Conservation (phyloP, 2,329 filamentous ascomycete genomes). For the Fusarium udum region DNA sequence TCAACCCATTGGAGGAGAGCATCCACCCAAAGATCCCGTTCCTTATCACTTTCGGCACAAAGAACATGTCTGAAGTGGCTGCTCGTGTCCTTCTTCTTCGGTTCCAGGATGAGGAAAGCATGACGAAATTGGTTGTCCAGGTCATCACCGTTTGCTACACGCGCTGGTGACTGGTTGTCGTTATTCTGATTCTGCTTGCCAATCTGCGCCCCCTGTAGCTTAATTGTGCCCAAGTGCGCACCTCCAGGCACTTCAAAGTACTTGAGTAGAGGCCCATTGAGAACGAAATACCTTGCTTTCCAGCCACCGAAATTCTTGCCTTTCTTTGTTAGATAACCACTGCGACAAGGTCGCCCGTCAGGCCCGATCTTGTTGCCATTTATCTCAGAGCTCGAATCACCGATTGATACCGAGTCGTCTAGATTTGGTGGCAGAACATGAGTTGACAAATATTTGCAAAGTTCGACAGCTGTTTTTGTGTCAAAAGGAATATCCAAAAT, state of each 20-base stretch:
- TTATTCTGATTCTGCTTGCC: conserved; percentile 78
- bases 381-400: conserved; percentile 37
- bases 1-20: conserved; percentile 90
- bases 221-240: conserved; percentile 91
- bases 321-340: conserved; percentile 93
- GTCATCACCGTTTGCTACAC: conserved; percentile 69
- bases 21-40: conserved; percentile 94
- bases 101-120: conserved; percentile 93
- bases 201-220: conserved; percentile 89
- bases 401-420: conserved; percentile 59
- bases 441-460: conserved; percentile 87
- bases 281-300: conserved; percentile 80
- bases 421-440: conserved; percentile 70
- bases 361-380: conserved; percentile 58
- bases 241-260: conserved; percentile 95
- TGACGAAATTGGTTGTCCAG: conserved; percentile 94
- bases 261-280: conserved; percentile 72
- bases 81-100: conserved; percentile 92
- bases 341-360: conserved; percentile 76
- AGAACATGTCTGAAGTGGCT: conserved; percentile 92
- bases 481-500: conserved; percentile 86
- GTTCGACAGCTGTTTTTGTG: conserved; percentile 76
- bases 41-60: conserved; percentile 92
- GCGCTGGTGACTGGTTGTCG: conserved; percentile 68
- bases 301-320: conserved; percentile 99